phyloP scores from a whole-genome alignment of 2,329 filamentous ascomycete species.

The Tolypocladium capitatum region DNA sequence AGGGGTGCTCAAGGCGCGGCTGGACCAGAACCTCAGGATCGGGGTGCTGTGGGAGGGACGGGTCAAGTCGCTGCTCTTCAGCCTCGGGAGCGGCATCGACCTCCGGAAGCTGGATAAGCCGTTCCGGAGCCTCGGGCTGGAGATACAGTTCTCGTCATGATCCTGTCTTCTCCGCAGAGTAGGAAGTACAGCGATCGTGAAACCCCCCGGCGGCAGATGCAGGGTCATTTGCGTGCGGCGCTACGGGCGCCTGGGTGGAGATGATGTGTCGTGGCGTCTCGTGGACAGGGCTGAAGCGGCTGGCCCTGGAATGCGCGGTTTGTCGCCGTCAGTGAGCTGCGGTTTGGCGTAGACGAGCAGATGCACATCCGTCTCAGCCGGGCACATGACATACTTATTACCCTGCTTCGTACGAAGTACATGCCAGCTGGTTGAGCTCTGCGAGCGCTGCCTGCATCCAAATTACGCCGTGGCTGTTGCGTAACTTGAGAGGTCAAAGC shows the following conservation, averaged over 20 bases:
- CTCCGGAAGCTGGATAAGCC: conserved; percentile 63
- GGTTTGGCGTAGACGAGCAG: no score
- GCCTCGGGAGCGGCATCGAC: conserved; percentile 75
- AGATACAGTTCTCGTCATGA: conserved; percentile 74
- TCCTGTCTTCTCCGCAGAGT: not conserved
- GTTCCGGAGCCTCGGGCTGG: conserved; percentile 62
- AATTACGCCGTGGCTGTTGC: no score
- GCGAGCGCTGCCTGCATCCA: no score
- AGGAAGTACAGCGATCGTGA: not conserved
- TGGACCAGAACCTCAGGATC: conserved; percentile 80
- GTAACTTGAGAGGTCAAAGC: no score
- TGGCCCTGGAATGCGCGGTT: no score
- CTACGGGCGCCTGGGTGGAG: not conserved
- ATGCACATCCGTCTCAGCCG: no score
- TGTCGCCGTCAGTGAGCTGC: no score
- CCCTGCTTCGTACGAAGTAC: no score
- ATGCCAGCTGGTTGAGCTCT: no score
- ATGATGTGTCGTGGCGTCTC: not conserved
- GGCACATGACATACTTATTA: no score
- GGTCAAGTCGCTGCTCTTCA: conserved; percentile 85
- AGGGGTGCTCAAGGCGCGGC: conserved; percentile 76
- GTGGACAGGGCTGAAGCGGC: not conserved
- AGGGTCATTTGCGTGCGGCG: not conserved
- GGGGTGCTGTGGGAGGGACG: conserved; percentile 87
- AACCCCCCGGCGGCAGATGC: not conserved